Evolutionary conservation across 768 basidiomycete species (phyloP), one percentile per base, ranked within the genome.

Genomic region (button mushroom (Agaricus bisporus)): DNA sequence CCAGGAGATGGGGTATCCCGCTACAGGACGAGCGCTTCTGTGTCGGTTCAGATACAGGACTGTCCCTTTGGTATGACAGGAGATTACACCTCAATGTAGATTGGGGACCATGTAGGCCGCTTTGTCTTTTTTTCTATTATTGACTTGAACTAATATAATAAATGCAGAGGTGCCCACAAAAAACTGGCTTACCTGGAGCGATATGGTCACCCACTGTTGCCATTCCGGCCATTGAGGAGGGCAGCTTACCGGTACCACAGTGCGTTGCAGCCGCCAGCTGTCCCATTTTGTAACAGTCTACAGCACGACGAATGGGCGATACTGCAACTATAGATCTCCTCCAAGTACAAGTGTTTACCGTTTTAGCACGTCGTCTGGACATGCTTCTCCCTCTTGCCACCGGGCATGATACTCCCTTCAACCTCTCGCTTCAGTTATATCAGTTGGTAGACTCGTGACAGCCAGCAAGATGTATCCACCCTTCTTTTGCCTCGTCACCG

Each of bases 21-120:
- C 65, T 71, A 10, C 55, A 71, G 49, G 70, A 71, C 65, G 53
- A 70, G 65, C 67, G 60, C 49, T 77, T 78, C 68, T 75, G 71
- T 57, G 58, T 77, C 49, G 74, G 75, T 61, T 73, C 71, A 62
- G 79, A 79, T 65, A 58, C 62, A 5, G 72, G 67, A 3, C 41
- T 73, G 57, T 58, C 26, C 59, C 12, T 79, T 63, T 81, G 78
- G 79, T 75, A 66, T 60, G 76, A 78, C 0, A 72, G 74, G 64
- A 74, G 77, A 54, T 65, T 73, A 53, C 63, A 73, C 68, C 76
- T 79, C 55, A 70, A 77, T 55, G 66, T 79, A 48, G 59, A 74
- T 54, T 61, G 78, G 56, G 77, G 78, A 73, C 78, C 79, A 54
- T 79, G 79, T 79, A 73, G 10, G 73, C 58, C 61, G 26, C 62